Evolutionary conservation across 192 early-diverging fungal genomes (phyloP), one percentile per base, ranked within the genome.

Genomic region (Coemansia guatemalensis): DNA sequence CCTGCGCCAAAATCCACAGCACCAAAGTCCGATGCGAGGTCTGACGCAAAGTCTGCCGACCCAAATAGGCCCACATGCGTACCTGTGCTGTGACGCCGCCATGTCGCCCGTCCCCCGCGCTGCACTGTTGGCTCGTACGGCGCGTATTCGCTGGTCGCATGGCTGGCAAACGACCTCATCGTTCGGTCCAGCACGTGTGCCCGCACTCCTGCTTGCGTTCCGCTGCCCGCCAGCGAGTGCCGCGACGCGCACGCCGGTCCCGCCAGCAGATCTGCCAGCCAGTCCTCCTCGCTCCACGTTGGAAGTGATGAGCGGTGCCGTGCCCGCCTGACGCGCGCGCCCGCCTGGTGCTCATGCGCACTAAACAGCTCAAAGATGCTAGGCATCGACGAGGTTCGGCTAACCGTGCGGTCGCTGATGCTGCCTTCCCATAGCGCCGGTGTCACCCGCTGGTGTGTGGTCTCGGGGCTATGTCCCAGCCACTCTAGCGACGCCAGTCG

Each of bases 81-180:
- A 18, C 62, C 62, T 47, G 53, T 68, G 53, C 67, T 62, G 53
- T 58, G 53, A 22, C 70, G 55, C 47, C 59, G 64, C 27, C 48
- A 5, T 23, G 61, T 8, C 25, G 53, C 26, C 32, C 5, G 33
- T 53, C 30, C 23, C 0, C 21, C 22, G 29, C 44, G 53, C 12
- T 14, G 44, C 29, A 27, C 65, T 20, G 23, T 33, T 24, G 58
- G 30, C 22, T 32, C 51, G 11, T 14, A 41, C 26, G 29, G 47
- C 6, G 39, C 22, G 21, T 39, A 57, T 4, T 57, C 56, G 33
- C 56, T 41, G 2, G 56, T 57, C n/a, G n/a, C 33, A 3, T 24
- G 56, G 56, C 68, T 70, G 48, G 49, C 51, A 56, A 70, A 50
- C 21, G 68, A 71, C 18, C 32, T 20, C 17, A 63, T 62, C 32